phyloP scores from a whole-genome alignment of 2,329 filamentous ascomycete genomes.

The Monosporascus sp. region DNA sequence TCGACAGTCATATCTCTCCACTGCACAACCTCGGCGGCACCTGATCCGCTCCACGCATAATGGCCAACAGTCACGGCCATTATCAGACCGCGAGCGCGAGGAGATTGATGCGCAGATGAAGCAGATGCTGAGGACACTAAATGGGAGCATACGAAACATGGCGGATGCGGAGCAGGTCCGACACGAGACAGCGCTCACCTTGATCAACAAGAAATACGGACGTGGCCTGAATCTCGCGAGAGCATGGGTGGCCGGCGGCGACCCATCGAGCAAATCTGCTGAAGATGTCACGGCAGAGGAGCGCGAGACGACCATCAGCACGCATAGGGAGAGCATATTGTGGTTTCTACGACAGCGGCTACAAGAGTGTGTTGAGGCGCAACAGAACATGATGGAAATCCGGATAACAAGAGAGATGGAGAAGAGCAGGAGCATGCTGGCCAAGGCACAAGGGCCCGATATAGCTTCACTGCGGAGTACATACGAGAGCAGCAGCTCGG shows the following conservation, averaged over 20 bases:
- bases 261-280: constrained; percentile 41
- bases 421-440: constrained; percentile 79
- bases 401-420: constrained; percentile 79
- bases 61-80: constrained; percentile 42
- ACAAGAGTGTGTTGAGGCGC: constrained; percentile 69
- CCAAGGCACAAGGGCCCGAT: constrained; percentile 51
- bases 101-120: constrained; percentile 85
- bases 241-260: constrained; percentile 62
- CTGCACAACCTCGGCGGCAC: constrained; percentile 57
- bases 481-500: constrained; percentile 13
- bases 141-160: constrained; percentile 72
- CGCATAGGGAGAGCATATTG: constrained; percentile 75
- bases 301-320: constrained; percentile 57
- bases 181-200: constrained; percentile 64
- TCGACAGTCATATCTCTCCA: constrained; percentile 86
- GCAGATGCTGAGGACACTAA: constrained; percentile 76
- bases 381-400: constrained; percentile 91
- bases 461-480: constrained; percentile 9
- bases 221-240: constrained; percentile 59
- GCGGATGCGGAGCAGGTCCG: constrained; percentile 78
- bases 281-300: constrained; percentile 73
- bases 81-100: constrained; percentile 79
- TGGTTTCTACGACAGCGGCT: constrained; percentile 74
- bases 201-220: constrained; percentile 66
- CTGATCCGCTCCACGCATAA: constrained; percentile 40